Conservation (phyloP, 371 early-diverging fungal genomes). For the Funneliformis caledonium region DNA sequence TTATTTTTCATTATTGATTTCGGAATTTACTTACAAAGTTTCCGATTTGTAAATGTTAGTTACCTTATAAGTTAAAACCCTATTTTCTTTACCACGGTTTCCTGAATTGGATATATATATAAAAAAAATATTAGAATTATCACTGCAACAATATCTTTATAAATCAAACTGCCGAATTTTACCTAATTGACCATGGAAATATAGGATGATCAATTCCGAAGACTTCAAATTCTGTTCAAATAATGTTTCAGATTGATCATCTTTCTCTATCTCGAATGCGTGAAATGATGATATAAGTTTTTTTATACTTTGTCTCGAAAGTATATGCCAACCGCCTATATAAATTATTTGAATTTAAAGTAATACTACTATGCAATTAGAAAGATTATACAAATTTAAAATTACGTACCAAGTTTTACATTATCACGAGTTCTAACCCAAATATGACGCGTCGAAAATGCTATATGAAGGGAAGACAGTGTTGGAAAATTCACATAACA, state of each 20-base stretch:
- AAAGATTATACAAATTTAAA: background rate
- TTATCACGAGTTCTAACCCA: background rate
- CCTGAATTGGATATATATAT: background rate
- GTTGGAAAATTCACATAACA: background rate
- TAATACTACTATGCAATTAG: background rate
- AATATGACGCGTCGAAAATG: constrained; percentile 4
- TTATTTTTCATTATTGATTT: background rate
- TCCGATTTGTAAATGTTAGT: background rate
- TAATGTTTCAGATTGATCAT: background rate
- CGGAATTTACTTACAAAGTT: background rate
- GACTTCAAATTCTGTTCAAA: background rate
- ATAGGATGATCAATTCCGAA: background rate
- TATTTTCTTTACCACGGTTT: constrained; percentile 4
- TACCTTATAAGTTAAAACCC: background rate
- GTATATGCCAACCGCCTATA: background rate
- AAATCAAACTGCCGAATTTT: background rate
- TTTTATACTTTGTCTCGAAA: background rate
- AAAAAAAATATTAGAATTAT: background rate
- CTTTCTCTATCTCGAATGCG: background rate
- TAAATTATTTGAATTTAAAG: background rate
- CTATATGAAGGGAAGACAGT: background rate
- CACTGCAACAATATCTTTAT: background rate
- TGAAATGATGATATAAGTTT: background rate
- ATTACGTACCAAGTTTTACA: background rate
- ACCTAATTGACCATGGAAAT: constrained; percentile 11